Percentiles rank a stretch among this genome's conserved stretches.
phyloP scores from a whole-genome alignment of 2,329 filamentous ascomycete species.

The Aspergillus ochraceus region DNA sequence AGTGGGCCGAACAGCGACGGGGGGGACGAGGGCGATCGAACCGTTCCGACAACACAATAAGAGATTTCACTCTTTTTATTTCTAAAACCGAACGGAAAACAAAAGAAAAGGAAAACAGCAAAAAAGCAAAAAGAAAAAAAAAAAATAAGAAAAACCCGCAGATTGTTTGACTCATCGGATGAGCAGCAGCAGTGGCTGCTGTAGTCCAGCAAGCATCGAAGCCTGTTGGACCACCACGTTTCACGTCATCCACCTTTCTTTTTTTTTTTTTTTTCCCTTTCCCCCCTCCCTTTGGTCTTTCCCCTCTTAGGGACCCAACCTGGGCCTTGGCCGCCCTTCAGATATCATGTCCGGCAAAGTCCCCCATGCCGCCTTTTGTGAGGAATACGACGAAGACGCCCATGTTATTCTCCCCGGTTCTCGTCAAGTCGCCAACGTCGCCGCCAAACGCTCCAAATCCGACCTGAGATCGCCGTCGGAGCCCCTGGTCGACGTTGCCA shows the following conservation, averaged over 20 bases:
- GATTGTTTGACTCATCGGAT: slow-evolving; percentile 21
- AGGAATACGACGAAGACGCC: slow-evolving; percentile 50
- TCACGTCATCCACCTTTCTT: slow-evolving; percentile 28
- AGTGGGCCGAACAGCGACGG: slow-evolving; percentile 14
- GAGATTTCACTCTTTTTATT: background rate
- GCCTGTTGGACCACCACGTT: slow-evolving; percentile 28
- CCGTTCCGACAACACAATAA: background rate
- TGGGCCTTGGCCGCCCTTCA: slow-evolving; percentile 27
- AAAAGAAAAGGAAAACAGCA: background rate
- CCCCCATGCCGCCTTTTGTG: slow-evolving; percentile 46
- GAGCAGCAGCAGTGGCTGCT: slow-evolving; percentile 24
- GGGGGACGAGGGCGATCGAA: slow-evolving; percentile 4
- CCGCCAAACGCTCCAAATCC: slow-evolving; percentile 49
- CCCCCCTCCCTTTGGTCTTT: slow-evolving; percentile 19
- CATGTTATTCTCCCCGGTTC: slow-evolving; percentile 47
- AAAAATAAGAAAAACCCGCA: slow-evolving; percentile 8
- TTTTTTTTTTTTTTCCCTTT: background rate
- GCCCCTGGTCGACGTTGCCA: slow-evolving; percentile 50
- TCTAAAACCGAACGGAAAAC: slow-evolving; percentile 8
- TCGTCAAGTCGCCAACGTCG: slow-evolving; percentile 52
- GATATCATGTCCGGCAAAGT: slow-evolving; percentile 41
- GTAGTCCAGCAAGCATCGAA: slow-evolving; percentile 21
- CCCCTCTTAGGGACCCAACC: slow-evolving; percentile 27
- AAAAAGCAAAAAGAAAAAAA: slow-evolving; percentile 3
- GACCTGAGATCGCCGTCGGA: slow-evolving; percentile 37